Percentiles rank a stretch among this genome's conserved stretches.
Evolutionary conservation across 2,329 filamentous ascomycete species (phyloP).

Genomic region (Cryphonectria parasitica): DNA sequence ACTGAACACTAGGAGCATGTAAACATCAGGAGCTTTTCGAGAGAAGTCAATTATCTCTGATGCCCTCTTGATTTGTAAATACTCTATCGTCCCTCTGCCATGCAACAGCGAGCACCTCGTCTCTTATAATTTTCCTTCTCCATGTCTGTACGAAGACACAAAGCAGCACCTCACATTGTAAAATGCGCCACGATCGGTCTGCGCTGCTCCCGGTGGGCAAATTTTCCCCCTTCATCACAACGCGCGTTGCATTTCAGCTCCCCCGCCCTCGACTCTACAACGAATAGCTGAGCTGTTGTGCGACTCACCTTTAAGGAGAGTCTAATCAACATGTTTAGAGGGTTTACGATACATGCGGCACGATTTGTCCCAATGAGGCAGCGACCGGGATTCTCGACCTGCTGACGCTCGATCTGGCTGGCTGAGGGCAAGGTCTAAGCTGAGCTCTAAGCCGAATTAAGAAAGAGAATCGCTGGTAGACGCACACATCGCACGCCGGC

Average conservation of each 20-base stretch:
- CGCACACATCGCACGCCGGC: neutral
- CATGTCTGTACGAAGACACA: neutral
- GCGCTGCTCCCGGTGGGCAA: neutral
- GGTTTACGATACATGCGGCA: neutral
- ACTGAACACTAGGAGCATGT: conserved; percentile 4
- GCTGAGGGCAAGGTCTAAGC: neutral
- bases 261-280: no score
- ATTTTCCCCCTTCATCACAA: neutral
- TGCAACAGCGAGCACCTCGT: neutral
- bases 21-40: neutral
- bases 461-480: neutral
- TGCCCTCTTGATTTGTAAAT: neutral
- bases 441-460: neutral
- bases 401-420: neutral
- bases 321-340: neutral
- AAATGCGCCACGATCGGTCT: neutral
- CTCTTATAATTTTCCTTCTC: neutral
- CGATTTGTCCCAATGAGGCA: neutral
- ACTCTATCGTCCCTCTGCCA: neutral
- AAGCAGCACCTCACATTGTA: neutral
- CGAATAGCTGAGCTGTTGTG: neutral
- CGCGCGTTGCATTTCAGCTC: neutral
- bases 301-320: neutral
- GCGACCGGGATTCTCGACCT: neutral
- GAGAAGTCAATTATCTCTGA: neutral